Base-by-base conservation (phyloP, 306 rosid species). In the Glycine tomentella region DNA sequence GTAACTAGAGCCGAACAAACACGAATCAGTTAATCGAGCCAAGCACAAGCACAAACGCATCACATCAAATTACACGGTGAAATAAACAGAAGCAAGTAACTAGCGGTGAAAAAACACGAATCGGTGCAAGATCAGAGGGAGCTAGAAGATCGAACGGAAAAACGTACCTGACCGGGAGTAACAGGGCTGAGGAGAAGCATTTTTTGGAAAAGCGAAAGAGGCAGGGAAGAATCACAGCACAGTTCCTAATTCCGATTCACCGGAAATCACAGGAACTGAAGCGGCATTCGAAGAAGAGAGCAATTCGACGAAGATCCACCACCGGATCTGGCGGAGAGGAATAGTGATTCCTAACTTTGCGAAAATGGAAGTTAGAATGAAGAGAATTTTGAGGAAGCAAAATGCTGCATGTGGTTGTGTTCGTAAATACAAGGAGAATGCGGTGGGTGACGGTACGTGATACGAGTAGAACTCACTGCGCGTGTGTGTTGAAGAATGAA, bases 81-180 rank as follows among this genome's bases (percentile, higher is more conserved):
- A 20, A 20, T 20, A 20, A 20, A 20, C 20, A 20, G 20, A 20
- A 20, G 20, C 20, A 1, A 20, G 20, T 20, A 20, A 20, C 20
- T 20, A 20, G 20, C 20, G 20, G 1, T 20, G 20, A 20, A 20
- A 20, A 20, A 20, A 20, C 20, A 20, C 20, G 20, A 20, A 20
- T 20, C 1, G 20, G 20, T 20, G 20, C 20, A 20, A 20, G 0
- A 20, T 20, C 20, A 76, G 73, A 48, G 61, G 74, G 51, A 42
- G 20, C 53, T 14, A 50, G 64, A 36, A 67, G 72, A 58, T 68
- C 46, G 68, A 80, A 20, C 44, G 42, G 75, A 72, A 69, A 36
- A 7, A 85, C 76, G 82, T 75, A 92, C 98, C 98, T 95, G 98
- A 49, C 92, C 97, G 80, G 90, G 92, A n/a, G n/a, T n/a, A n/a